Evolutionary conservation across 2,329 filamentous ascomycete species (phyloP).

Genomic region (Sclerotiophoma versabilis): DNA sequence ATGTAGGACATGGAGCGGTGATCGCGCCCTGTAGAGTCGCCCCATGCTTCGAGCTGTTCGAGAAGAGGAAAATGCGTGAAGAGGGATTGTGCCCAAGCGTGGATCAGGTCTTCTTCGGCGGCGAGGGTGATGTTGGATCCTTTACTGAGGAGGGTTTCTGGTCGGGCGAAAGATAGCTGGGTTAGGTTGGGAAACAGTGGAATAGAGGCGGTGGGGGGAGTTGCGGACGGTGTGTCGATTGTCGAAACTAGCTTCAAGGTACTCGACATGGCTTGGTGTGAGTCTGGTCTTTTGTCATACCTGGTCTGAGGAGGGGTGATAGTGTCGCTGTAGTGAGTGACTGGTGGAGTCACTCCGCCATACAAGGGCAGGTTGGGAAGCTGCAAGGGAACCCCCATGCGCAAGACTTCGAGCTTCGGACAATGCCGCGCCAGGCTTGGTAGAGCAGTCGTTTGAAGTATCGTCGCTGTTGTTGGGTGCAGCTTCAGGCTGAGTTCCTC

Average conservation of each 20-base stretch:
- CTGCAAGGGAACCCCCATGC: conserved; percentile 36
- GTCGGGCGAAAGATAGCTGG: conserved; percentile 39
- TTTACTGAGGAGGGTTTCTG: conserved; percentile 35
- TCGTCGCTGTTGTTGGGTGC: conserved; percentile 33
- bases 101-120: conserved; percentile 38
- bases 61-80: conserved; percentile 38
- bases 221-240: conserved; percentile 1
- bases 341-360: conserved; percentile 1
- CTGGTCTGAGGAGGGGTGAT: conserved; percentile 14
- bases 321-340: conserved; percentile 17
- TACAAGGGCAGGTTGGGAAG: conserved; percentile 29
- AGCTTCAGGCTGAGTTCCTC: conserved; percentile 36
- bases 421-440: conserved; percentile 39
- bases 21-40: conserved; percentile 40
- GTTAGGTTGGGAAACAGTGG: conserved; percentile 36
- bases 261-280: conserved; percentile 16
- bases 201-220: not conserved
- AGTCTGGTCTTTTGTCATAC: conserved; percentile 5
- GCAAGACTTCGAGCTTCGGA: conserved; percentile 32
- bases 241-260: not conserved
- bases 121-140: conserved; percentile 28
- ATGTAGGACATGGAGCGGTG: conserved; percentile 42
- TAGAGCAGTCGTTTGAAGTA: conserved; percentile 35
- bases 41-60: conserved; percentile 45
- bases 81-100: conserved; percentile 36